A percentile compares a stretch with the other conserved stretches of the same genome.
These are phyloP conservation scores for Kwoniella shivajii DNA, from an alignment of 1,284 basidiomycete species.

Conservation along the genomic window DNA sequence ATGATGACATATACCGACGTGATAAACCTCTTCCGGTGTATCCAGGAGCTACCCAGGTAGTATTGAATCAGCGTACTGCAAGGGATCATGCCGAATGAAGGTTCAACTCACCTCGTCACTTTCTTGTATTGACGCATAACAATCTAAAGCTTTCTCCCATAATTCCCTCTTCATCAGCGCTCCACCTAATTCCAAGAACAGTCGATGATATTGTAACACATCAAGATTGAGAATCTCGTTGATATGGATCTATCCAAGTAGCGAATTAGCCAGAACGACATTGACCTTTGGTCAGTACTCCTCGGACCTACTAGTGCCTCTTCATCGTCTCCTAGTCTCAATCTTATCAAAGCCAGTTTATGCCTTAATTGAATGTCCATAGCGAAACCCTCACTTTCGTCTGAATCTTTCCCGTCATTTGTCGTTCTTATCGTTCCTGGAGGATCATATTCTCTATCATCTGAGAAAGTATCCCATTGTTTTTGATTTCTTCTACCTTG, in stretches of 20 bases:
- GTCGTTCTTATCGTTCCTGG: slow-evolving; percentile 46
- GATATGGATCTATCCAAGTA: slow-evolving; percentile 66
- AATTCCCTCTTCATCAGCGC: slow-evolving; percentile 74
- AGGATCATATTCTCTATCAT: slow-evolving; percentile 85
- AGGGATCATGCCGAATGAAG: background rate
- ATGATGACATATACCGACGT: slow-evolving; percentile 73
- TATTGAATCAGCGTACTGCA: background rate
- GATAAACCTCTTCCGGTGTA: slow-evolving; percentile 33
- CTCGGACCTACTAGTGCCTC: slow-evolving; percentile 71
- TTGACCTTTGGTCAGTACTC: background rate
- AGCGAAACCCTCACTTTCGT: slow-evolving; percentile 60
- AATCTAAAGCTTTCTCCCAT: slow-evolving; percentile 72
- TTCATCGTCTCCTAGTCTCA: slow-evolving; percentile 75
- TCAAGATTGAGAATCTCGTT: slow-evolving; percentile 70
- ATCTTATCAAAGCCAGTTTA: slow-evolving; percentile 79
- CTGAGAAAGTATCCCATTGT: slow-evolving; percentile 77
- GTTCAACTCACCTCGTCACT: slow-evolving; percentile 63
- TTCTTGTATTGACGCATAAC: slow-evolving; percentile 73
- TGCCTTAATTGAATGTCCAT: slow-evolving; percentile 82
- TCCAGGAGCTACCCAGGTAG: slow-evolving; percentile 25
- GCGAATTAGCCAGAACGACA: background rate
- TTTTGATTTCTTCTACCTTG: slow-evolving; percentile 70
- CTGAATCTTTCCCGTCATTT: slow-evolving; percentile 36
- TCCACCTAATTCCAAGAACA: slow-evolving; percentile 82
- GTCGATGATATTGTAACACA: slow-evolving; percentile 69